Percentiles rank a stretch among this genome's conserved stretches.
These are phyloP conservation scores for Hevea brasiliensis DNA, from an alignment of 345 rosid genomes.

Conservation along the genomic window DNA sequence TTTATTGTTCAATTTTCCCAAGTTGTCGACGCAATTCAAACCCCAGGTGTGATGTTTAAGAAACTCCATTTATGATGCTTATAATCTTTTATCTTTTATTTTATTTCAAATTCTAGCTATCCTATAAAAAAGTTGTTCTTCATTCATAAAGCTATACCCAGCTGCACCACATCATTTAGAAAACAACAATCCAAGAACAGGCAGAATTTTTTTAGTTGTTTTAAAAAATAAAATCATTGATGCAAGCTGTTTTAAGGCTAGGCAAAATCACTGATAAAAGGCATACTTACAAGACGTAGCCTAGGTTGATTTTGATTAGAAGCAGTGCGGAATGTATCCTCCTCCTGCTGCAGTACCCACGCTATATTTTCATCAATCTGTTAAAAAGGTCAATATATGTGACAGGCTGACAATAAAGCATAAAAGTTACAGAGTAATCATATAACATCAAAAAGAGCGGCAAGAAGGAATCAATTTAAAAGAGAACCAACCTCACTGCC, in stretches of 20 bases:
- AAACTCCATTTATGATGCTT: not conserved
- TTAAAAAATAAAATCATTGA: not conserved
- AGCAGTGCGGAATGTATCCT: slow-evolving; percentile 38
- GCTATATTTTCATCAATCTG: slow-evolving; percentile 69
- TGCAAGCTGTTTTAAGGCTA: not conserved
- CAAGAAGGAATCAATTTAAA: not conserved
- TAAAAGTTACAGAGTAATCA: not conserved
- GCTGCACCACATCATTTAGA: not conserved
- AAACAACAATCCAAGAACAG: not conserved
- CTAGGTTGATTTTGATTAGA: slow-evolving; percentile 29
- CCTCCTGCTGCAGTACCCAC: slow-evolving; percentile 64
- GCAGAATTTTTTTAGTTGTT: not conserved
- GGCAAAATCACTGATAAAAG: slow-evolving; percentile 2
- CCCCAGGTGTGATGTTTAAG: too few relatives aligned
- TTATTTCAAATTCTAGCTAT: not conserved
- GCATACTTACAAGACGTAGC: slow-evolving; percentile 44
- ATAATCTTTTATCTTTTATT: not conserved
- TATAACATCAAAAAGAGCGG: not conserved
- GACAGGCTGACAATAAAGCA: not conserved
- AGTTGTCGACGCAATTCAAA: not conserved
- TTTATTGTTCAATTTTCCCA: not conserved
- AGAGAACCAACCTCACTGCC: slow-evolving; percentile 48
- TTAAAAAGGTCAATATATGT: slow-evolving; percentile 19
- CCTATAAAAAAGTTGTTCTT: not conserved
- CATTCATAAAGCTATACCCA: not conserved